These are phyloP conservation scores for Cladorrhinum samala DNA, from an alignment of 495 filamentous ascomycete genomes.

Conservation along the genomic window DNA sequence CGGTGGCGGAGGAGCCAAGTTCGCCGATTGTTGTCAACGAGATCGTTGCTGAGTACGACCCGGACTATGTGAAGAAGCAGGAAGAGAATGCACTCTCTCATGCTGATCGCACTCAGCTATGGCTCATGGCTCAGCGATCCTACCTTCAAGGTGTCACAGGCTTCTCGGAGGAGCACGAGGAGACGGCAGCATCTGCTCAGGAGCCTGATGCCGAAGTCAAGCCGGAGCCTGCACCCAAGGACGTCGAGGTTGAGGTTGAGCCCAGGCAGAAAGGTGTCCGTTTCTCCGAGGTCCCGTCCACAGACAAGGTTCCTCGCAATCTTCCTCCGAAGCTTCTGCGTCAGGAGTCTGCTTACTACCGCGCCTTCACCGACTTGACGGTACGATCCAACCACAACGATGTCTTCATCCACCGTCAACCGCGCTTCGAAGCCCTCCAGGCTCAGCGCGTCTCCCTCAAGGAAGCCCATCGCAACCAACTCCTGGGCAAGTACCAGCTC, in stretches of 20 bases:
- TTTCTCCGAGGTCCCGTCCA: conserved; percentile 57
- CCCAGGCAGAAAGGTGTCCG: conserved; percentile 66
- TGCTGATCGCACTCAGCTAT: conserved; percentile 72
- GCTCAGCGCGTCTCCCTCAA: conserved; percentile 64
- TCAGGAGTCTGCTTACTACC: conserved; percentile 83
- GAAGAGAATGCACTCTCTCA: conserved; percentile 57
- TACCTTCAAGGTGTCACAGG: conserved; percentile 72
- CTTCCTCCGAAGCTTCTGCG: conserved; percentile 42
- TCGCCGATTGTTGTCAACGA: conserved; percentile 42
- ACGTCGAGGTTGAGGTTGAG: conserved; percentile 25
- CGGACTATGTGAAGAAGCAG: conserved; percentile 61
- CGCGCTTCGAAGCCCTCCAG: conserved; percentile 85
- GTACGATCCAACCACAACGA: conserved; percentile 57
- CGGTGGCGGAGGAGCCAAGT: conserved; percentile 24
- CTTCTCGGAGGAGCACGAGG: conserved; percentile 26
- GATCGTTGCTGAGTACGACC: conserved; percentile 61
- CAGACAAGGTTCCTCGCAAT: conserved; percentile 38
- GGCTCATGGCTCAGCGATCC: conserved; percentile 71
- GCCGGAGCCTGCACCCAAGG: conserved; percentile 24
- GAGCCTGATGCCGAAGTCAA: conserved; percentile 20
- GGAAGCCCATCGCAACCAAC: conserved; percentile 59
- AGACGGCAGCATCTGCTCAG: conserved; percentile 21
- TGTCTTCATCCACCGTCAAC: conserved; percentile 72
- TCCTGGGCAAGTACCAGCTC: conserved; percentile 71
- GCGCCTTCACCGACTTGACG: conserved; percentile 71